Conservation (phyloP, 257 asterid species). For the Fraxinus americana region DNA sequence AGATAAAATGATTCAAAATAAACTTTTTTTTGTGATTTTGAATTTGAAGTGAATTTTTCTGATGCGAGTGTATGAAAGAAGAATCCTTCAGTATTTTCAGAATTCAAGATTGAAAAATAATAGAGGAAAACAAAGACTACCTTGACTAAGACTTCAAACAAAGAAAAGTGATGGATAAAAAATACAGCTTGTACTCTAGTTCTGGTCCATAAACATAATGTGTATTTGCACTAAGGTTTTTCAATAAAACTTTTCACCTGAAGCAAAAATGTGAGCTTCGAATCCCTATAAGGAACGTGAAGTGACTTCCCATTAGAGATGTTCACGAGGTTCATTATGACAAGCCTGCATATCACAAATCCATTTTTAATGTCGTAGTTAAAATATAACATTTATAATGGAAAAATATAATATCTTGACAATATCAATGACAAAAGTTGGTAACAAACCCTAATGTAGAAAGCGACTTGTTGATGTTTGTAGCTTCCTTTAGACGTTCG, state of each 20-base stretch:
- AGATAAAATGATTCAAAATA: neutral
- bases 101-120: neutral
- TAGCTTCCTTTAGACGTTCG: constrained; percentile 95
- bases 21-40: neutral
- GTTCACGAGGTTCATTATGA: constrained; percentile 93
- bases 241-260: constrained; percentile 62
- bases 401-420: constrained; percentile 10
- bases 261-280: constrained; percentile 97
- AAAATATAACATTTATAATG: constrained; percentile 20
- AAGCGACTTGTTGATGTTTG: constrained; percentile 94
- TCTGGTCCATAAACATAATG: neutral
- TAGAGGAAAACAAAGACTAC: neutral
- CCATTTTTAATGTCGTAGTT: constrained; percentile 1
- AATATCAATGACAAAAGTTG: constrained; percentile 22
- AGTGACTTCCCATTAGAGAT: constrained; percentile 85
- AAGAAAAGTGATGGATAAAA: neutral
- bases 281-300: constrained; percentile 97
- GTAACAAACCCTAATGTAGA: constrained; percentile 87
- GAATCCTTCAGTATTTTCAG: neutral
- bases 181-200: neutral
- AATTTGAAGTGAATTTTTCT: neutral
- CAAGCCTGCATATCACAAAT: constrained; percentile 61
- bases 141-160: neutral
- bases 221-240: constrained; percentile 20
- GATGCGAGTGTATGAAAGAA: neutral